phyloP scores from a whole-genome alignment of 176 grass and related monocot genomes.

The Cenchrus fungigraminus region DNA sequence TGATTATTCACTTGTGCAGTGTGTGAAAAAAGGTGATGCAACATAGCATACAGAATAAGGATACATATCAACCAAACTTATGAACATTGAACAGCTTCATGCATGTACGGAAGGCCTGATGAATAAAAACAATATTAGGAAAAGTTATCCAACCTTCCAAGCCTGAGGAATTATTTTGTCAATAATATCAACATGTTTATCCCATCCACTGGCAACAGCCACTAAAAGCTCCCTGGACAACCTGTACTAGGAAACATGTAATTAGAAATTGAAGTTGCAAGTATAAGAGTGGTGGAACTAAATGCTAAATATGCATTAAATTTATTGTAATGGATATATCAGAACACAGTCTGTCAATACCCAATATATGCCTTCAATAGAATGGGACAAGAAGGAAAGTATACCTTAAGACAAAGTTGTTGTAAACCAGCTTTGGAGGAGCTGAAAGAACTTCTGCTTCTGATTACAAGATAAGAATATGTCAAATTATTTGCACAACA shows the following conservation, averaged over 20 bases:
- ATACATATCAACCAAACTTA: conserved; percentile 5
- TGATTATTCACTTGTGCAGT: neutral
- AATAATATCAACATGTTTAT: conserved; percentile 79
- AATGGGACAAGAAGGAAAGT: conserved; percentile 25
- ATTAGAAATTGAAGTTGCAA: conserved; percentile 45
- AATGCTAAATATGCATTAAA: conserved; percentile 32
- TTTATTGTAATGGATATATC: neutral
- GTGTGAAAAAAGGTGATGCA: neutral
- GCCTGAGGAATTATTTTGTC: conserved; percentile 88
- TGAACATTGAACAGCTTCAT: conserved; percentile 6
- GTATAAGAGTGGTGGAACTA: neutral
- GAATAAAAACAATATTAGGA: conserved; percentile 5
- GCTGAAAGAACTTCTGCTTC: conserved; percentile 94
- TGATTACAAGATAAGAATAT: conserved; percentile 42
- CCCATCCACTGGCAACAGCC: conserved; percentile 77
- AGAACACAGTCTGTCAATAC: neutral
- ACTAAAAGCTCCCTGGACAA: conserved; percentile 76
- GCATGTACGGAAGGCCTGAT: conserved; percentile 13
- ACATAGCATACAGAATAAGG: neutral
- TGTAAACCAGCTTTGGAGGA: conserved; percentile 94
- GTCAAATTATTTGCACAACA: conserved; percentile 10
- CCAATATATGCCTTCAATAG: neutral
- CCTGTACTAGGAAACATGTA: conserved; percentile 48
- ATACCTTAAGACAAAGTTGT: conserved; percentile 86
- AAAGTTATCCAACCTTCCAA: conserved; percentile 78